Conservation (phyloP, 2,329 filamentous ascomycete species). For the Coniochaeta ligniaria region DNA sequence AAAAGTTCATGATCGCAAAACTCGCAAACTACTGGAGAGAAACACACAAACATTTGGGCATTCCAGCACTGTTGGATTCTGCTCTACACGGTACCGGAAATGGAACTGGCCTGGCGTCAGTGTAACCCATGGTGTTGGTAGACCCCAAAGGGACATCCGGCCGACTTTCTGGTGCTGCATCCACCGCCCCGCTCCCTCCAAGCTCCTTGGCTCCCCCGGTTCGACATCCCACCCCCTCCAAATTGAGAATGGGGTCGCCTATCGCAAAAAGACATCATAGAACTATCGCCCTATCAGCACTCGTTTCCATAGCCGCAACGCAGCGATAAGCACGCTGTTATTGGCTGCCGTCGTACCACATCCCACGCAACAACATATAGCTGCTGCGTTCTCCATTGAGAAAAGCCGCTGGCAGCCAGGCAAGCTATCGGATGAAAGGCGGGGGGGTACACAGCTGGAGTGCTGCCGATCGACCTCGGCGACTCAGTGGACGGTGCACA, state of each 20-base stretch:
- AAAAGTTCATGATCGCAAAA: not conserved
- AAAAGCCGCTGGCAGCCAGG: not conserved
- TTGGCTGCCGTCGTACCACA: constrained; percentile 19
- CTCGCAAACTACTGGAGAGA: not conserved
- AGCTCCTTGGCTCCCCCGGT: not conserved
- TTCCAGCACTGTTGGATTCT: not conserved
- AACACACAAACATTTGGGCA: not conserved
- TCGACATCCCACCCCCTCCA: constrained; percentile 1
- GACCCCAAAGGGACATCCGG: not conserved
- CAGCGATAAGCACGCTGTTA: constrained; percentile 15
- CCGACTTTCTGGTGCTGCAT: not conserved
- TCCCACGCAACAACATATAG: constrained; percentile 11
- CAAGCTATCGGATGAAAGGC: not conserved
- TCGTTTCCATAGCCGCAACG: constrained; percentile 12
- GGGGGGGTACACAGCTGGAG: not conserved
- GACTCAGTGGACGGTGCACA: not conserved
- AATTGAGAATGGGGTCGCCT: not conserved
- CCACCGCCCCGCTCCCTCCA: not conserved
- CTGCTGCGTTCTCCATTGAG: not conserved
- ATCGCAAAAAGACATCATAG: constrained; percentile 3
- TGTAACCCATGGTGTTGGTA: not conserved
- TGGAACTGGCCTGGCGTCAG: not conserved
- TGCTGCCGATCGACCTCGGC: not conserved
- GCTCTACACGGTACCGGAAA: not conserved
- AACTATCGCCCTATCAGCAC: not conserved